Percentiles rank a stretch among this genome's conserved stretches.
These are phyloP conservation scores for Dactylellina haptotyla DNA, from an alignment of 2,329 filamentous ascomycete genomes.

Conservation along the genomic window DNA sequence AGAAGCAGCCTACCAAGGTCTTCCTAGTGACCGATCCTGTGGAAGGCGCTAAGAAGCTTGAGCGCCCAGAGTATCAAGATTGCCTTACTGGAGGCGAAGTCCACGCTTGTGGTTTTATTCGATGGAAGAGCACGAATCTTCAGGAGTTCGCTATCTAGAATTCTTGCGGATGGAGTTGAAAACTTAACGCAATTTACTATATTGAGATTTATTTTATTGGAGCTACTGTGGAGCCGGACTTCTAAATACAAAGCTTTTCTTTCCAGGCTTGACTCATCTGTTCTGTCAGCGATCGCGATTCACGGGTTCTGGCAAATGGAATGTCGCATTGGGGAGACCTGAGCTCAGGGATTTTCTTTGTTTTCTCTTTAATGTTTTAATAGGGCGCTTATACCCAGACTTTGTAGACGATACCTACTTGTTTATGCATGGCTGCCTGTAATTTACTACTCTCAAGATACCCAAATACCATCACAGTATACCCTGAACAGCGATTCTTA, in stretches of 20 bases:
- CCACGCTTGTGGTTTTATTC: slow-evolving; percentile 36
- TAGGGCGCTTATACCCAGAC: slow-evolving; percentile 5
- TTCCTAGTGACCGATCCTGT: slow-evolving; percentile 31
- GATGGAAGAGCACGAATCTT: slow-evolving; percentile 10
- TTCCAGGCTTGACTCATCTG: too few species aligned
- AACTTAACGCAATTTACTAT: too few species aligned
- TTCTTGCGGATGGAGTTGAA: neutral
- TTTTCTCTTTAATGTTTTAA: slow-evolving; percentile 1
- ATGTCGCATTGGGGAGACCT: neutral
- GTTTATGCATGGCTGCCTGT: slow-evolving; percentile 4
- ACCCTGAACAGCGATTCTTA: neutral
- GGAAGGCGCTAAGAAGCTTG: slow-evolving; percentile 28
- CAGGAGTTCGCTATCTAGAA: neutral
- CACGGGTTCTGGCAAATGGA: neutral
- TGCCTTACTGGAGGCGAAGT: slow-evolving; percentile 35
- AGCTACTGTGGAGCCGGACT: too few species aligned
- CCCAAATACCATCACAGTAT: neutral
- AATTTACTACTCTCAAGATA: neutral
- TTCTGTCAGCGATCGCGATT: neutral
- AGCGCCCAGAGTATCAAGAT: slow-evolving; percentile 25
- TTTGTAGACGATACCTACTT: slow-evolving; percentile 10
- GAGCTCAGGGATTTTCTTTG: neutral
- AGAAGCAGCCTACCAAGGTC: slow-evolving; percentile 35
- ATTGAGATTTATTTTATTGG: too few species aligned
- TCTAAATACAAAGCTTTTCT: too few species aligned